phyloP scores from a whole-genome alignment of 2,329 filamentous ascomycete species.

The Lojkania enalia region DNA sequence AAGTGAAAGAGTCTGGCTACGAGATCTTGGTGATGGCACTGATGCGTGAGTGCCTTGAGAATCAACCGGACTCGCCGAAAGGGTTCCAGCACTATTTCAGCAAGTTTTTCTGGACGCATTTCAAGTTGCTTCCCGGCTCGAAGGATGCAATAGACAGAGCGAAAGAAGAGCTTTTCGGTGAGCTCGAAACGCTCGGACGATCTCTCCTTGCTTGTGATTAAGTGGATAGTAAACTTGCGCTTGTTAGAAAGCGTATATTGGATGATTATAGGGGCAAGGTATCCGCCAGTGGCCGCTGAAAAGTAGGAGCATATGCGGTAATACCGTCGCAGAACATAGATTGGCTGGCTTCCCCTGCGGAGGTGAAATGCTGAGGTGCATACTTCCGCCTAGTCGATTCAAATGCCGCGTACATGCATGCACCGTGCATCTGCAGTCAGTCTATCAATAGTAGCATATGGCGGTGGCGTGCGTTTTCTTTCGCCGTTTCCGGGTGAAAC shows the following conservation, averaged over 20 bases:
- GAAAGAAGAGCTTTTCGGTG: constrained; percentile 7
- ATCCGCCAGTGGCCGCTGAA: not conserved
- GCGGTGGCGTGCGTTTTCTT: not conserved
- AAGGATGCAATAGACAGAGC: constrained; percentile 8
- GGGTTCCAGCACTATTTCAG: constrained; percentile 6
- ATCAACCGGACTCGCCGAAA: constrained; percentile 2
- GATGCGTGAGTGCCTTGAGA: constrained; percentile 3
- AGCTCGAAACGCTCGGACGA: constrained; percentile 2
- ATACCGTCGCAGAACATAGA: not conserved
- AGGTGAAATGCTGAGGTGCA: not conserved
- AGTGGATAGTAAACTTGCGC: not conserved
- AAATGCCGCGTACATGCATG: not conserved
- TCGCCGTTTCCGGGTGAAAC: not conserved
- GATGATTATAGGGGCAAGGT: not conserved
- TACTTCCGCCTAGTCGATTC: not conserved
- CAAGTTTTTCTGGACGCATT: constrained; percentile 6
- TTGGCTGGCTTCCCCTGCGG: not conserved
- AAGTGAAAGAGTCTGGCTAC: constrained; percentile 6
- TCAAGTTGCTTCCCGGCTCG: constrained; percentile 5
- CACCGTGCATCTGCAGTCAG: not conserved
- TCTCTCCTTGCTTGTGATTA: not conserved
- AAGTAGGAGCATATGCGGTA: not conserved
- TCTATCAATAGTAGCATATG: not conserved
- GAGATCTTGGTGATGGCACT: constrained; percentile 5
- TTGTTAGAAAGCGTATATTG: not conserved